Conservation (phyloP, 2,329 filamentous ascomycete genomes). For the Dactylellina haptotyla region DNA sequence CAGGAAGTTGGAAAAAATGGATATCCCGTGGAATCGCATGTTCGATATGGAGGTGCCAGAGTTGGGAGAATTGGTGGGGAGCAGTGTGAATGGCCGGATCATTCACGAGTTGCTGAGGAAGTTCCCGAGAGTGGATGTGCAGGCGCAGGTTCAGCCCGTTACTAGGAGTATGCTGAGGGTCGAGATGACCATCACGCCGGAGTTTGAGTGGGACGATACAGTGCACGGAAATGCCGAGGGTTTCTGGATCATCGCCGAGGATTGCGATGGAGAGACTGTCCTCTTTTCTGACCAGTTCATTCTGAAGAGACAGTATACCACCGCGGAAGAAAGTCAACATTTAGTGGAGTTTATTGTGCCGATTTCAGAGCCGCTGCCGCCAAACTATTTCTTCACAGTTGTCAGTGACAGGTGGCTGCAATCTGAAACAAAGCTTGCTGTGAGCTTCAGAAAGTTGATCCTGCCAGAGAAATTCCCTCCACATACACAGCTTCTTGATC, state of each 20-base stretch:
- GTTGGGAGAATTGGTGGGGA: slow-evolving; percentile 56
- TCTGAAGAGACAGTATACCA: slow-evolving; percentile 86
- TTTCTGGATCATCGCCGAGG: slow-evolving; percentile 97
- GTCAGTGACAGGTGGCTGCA: slow-evolving; percentile 99
- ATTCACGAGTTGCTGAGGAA: slow-evolving; percentile 89
- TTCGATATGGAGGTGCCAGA: slow-evolving; percentile 91
- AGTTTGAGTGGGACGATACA: slow-evolving; percentile 93
- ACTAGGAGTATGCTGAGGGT: slow-evolving; percentile 92
- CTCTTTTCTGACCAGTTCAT: slow-evolving; percentile 95
- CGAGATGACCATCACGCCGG: slow-evolving; percentile 89
- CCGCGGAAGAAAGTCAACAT: slow-evolving; percentile 88
- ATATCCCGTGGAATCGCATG: slow-evolving; percentile 91
- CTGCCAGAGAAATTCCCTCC: slow-evolving; percentile 95
- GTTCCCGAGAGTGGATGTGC: slow-evolving; percentile 90
- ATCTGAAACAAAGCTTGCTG: slow-evolving; percentile 88
- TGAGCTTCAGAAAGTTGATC: slow-evolving; percentile 94
- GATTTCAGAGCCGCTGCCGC: slow-evolving; percentile 96
- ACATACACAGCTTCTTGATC: slow-evolving; percentile 88
- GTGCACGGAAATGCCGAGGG: slow-evolving; percentile 88
- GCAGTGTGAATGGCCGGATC: slow-evolving; percentile 76
- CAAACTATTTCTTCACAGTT: slow-evolving; percentile 97
- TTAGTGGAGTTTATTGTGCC: slow-evolving; percentile 95
- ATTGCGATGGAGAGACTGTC: slow-evolving; percentile 96
- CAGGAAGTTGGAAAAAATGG: slow-evolving; percentile 91
- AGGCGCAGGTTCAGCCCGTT: slow-evolving; percentile 92